A percentile compares a stretch with the other conserved stretches of the same genome.
Conservation (phyloP, 139 green algal genomes). For the Coelastrella sp. region DNA sequence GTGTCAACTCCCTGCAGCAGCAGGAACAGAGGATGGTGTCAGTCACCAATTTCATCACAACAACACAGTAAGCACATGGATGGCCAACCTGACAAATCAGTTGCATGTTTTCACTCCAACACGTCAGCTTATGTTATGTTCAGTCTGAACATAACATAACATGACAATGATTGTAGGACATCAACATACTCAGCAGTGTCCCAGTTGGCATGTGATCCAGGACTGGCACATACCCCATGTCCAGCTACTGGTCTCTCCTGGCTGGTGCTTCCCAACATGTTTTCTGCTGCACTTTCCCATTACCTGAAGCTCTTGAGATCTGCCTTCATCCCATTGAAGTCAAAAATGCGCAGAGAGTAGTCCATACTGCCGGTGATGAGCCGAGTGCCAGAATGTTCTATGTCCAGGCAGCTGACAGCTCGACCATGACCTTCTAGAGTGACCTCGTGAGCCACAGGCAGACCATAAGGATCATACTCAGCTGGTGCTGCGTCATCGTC, state of each 20-base stretch:
- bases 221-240: too few relatives aligned
- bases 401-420: constrained; percentile 76
- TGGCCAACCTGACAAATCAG: too few relatives aligned
- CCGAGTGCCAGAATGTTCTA: constrained; percentile 83
- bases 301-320: constrained; percentile 85
- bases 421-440: constrained; percentile 30
- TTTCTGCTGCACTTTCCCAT: neutral
- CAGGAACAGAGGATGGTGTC: neutral
- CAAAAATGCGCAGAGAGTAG: constrained; percentile 86
- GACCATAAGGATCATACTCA: constrained; percentile 65
- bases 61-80: too few relatives aligned
- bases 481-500: constrained; percentile 54
- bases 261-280: too few relatives aligned
- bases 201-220: too few relatives aligned
- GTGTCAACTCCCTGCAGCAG: constrained; percentile 70
- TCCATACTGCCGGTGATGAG: constrained; percentile 85
- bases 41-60: too few relatives aligned
- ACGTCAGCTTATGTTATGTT: too few relatives aligned
- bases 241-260: too few relatives aligned
- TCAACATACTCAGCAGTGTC: too few relatives aligned
- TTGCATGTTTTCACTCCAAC: too few relatives aligned
- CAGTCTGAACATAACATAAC: too few relatives aligned
- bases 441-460: constrained; percentile 81
- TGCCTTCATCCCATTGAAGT: constrained; percentile 94
- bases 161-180: too few relatives aligned